Conservation (phyloP, 2,329 filamentous ascomycete genomes). For the Pezicula neosporulosa region DNA sequence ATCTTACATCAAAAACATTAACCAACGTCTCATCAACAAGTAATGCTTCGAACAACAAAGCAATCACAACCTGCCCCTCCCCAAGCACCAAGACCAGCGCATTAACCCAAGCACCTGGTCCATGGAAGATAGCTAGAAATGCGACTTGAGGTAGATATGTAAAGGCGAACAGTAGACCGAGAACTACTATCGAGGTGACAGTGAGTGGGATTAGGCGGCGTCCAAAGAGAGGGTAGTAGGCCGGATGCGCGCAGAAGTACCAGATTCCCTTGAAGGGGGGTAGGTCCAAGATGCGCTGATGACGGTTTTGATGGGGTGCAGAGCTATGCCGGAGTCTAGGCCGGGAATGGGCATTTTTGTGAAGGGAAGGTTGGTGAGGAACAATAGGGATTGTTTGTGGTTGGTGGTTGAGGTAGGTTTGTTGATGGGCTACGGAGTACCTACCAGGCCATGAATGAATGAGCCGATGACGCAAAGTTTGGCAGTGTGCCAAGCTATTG, state of each 20-base stretch:
- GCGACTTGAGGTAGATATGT: slow-evolving; percentile 86
- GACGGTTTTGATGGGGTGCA: slow-evolving; percentile 1
- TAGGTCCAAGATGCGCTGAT: slow-evolving; percentile 38
- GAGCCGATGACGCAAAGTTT: too few relatives aligned
- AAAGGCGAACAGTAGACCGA: slow-evolving; percentile 83
- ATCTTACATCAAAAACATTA: slow-evolving; percentile 73
- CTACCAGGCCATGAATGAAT: too few relatives aligned
- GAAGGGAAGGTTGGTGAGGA: not conserved
- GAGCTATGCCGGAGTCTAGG: not conserved
- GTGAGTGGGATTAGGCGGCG: slow-evolving; percentile 76
- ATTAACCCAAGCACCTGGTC: slow-evolving; percentile 83
- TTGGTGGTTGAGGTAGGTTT: not conserved
- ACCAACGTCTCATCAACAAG: slow-evolving; percentile 77
- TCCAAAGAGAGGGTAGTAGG: slow-evolving; percentile 78
- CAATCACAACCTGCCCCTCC: slow-evolving; percentile 44
- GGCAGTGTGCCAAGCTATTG: too few relatives aligned
- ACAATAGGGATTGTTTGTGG: slow-evolving; percentile 15
- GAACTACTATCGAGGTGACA: slow-evolving; percentile 78
- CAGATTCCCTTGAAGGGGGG: slow-evolving; percentile 70
- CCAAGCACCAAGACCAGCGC: slow-evolving; percentile 85
- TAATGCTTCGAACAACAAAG: slow-evolving; percentile 69
- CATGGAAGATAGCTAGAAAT: slow-evolving; percentile 87
- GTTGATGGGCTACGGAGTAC: not conserved
- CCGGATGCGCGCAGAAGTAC: slow-evolving; percentile 75
- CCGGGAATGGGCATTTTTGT: not conserved